Evolutionary conservation across 2,329 filamentous ascomycete species (phyloP), one percentile per base, ranked within the genome.

Genomic region (Apiospora saccharicola): DNA sequence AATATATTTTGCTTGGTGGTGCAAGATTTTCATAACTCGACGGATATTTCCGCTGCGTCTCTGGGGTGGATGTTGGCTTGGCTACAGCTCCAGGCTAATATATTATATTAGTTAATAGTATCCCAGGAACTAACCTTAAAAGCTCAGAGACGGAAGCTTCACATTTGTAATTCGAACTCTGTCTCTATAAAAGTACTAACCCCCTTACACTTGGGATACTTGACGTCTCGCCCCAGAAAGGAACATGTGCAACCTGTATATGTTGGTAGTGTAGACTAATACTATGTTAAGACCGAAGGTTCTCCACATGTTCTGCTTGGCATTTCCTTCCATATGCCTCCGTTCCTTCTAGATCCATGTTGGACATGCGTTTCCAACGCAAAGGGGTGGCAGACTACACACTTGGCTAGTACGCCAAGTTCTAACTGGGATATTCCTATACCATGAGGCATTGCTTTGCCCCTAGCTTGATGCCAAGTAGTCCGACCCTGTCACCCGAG

Each of bases 1-100:
- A 64, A 64, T 64, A 64, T 64, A 41, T 14, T 64, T 64, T 34
- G 57, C 30, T 64, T 64, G 57, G 57, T 6, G 8, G 7, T 64
- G 30, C 57, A 14, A 64, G 34, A 64, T 41, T 4, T 3, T 30
- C 30, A n/a, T 22, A 24, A n/a, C 34, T 14, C 10, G 5, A 41
- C 57, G 57, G 57, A 41, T 64, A 22, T 41, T 64, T 22, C 57
- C 57, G 57, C 10, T 4, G 19, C 37, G 22, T 41, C 34, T 19
- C 30, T n/a, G 57, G 10, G 6, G 7, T 8, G 4, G 19, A 64
- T 4, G 19, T 5, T 8, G 34, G 1, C 14, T 41, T 1, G 4
- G 41, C 41, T 41, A 41, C 57, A 1, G 7, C 19, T 41, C 30
- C 12, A 37, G 19, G 57, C 34, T n/a, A 4, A 41, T 64, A n/a